Base-by-base conservation (phyloP, 805 yeast genomes). In the Yamadazyma sp. region DNA sequence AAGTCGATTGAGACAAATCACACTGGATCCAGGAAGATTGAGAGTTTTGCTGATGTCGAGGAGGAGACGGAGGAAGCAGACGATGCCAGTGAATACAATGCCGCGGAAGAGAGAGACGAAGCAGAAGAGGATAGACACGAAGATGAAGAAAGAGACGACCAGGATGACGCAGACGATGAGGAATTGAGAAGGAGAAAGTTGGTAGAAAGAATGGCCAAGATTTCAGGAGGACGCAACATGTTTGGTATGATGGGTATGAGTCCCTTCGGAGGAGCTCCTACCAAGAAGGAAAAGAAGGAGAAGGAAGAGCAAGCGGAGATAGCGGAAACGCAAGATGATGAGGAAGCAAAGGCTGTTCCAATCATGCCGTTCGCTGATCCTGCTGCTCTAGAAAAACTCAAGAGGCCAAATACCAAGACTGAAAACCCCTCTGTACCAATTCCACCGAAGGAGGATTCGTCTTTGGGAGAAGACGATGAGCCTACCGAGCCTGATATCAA, bases 191-290 rank as follows among this genome's bases (percentile, higher is more conserved):
- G 93, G 50, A 75, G 82, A 32, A 86, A 82, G 5, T 68, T 91
- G 37, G 81, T 95, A 14, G 96, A 85, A 46, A 77, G 97, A 44
- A 91, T 91, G 96, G 98, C 99, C n/a, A 86, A 82, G 51, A 74
- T 91, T 13, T 84, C 97, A 0, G 95, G 96, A 14, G 89, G 89
- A 4, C 74, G 84, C 64, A 82, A 85, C 41, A 77, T 84, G 80
- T 74, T 80, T 60, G 90, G 89, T 29, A 77, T 77, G 82, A 73
- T 77, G 78, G 81, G 81, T 2, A 65, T 67, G 69, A 50, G 73
- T 44, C 54, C 67, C 13, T 69, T 58, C 41, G 71, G 73, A 1
- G 43, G 40, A 35, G 36, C 41, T n/a, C 32, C 42, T 11, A 43
- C 49, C n/a, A 38, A 44, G 3, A 26, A 52, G 14, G 37, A 53